These are phyloP conservation scores for Paracamarosporium sp. DNA, from an alignment of 2,329 filamentous ascomycete genomes.

Conservation along the genomic window DNA sequence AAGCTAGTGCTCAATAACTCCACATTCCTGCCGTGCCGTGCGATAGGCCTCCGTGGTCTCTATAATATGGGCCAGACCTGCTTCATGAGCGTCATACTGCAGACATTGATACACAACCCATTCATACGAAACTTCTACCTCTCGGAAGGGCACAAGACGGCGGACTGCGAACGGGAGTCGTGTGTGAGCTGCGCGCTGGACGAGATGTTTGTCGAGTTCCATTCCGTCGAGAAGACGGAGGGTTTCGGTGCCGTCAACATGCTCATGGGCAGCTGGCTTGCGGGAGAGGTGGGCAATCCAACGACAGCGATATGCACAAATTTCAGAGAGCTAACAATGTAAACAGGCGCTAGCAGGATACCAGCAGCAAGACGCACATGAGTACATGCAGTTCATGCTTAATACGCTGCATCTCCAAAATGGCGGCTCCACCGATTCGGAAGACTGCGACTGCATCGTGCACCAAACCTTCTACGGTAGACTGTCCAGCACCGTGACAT, in stretches of 20 bases:
- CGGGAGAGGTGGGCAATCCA: constrained; percentile 69
- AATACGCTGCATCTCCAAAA: constrained; percentile 87
- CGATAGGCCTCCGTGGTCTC: constrained; percentile 86
- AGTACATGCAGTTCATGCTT: constrained; percentile 94
- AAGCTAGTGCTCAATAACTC: constrained; percentile 81
- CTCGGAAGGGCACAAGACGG: constrained; percentile 82
- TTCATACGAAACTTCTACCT: constrained; percentile 91
- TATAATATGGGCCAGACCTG: constrained; percentile 99
- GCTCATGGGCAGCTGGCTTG: constrained; percentile 88
- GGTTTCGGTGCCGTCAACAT: constrained; percentile 91
- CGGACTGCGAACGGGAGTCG: constrained; percentile 68
- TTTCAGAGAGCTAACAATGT: constrained; percentile 6
- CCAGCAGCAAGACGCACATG: constrained; percentile 94
- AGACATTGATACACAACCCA: constrained; percentile 92
- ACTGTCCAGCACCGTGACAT: constrained; percentile 87
- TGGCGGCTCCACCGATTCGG: constrained; percentile 58
- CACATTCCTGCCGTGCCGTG: constrained; percentile 79
- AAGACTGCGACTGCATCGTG: constrained; percentile 82
- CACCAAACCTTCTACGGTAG: constrained; percentile 96
- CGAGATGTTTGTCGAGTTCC: constrained; percentile 69
- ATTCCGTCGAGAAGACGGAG: constrained; percentile 78
- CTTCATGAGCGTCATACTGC: constrained; percentile 96
- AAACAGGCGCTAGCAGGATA: constrained; percentile 71
- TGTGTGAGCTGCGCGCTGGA: constrained; percentile 68
- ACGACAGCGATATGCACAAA: not conserved